Evolutionary conservation across 495 filamentous ascomycete genomes (phyloP), one percentile per base, ranked within the genome.

Genomic region (Chaetomidium leptoderma): DNA sequence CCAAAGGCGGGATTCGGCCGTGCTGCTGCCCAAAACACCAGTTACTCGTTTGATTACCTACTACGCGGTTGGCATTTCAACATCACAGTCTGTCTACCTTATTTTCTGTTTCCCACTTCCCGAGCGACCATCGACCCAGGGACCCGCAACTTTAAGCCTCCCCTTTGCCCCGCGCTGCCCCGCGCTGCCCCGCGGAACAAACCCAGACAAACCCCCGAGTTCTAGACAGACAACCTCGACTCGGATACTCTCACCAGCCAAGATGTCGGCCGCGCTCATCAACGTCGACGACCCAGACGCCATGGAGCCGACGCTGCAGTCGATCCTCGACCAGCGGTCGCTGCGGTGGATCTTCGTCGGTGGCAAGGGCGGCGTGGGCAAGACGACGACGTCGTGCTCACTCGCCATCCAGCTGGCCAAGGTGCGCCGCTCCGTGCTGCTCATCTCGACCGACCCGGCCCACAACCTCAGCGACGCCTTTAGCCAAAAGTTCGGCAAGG

Each of bases 271-370:
- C 29, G 70, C 85, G 47, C 71, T 90, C 62, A 78, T 87, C 59
- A 71, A 75, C 62, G 88, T 90, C 69, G 84, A 87, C 63, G 86
- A 89, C 68, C 71, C 77, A 59, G 86, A 89, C 70, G 71, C 79
- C 59, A 81, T 97, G 74, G 91, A 95, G 78, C 90, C 95, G 17
- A 90, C 90, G 36, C 88, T 99, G 68, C 88, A 96, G 81, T 88
- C 89, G 43, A 90, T 99, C 65, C 81, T 97, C 66, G 88, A 91
- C 76, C 93, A 99, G 71, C 89, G 88, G 66, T 86, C 90, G 19
- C 85, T 99, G 48, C 91, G 93, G 61, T 99, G 95, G 95, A 95
- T 99, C 72, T 99, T 99, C 67, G 95, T 97, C 47, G 93, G 93
- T 65, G 93, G 93, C 54, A 99, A 99, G 80, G 93, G 93, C 63